phyloP scores from a whole-genome alignment of 805 yeast genomes.

The Candida adriatica region DNA sequence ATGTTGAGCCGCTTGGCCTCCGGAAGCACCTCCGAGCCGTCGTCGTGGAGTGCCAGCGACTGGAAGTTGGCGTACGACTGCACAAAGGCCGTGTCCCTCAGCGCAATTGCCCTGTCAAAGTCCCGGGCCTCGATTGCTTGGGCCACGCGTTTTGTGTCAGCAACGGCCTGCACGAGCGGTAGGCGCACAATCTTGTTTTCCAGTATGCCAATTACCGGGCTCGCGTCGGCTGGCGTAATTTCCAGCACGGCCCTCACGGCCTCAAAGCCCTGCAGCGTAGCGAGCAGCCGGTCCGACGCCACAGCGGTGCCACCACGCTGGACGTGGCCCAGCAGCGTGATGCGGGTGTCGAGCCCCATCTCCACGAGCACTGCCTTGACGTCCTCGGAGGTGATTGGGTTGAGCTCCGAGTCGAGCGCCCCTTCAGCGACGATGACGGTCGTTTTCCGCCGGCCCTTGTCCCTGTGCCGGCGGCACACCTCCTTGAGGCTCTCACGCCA shows the following conservation, averaged over 20 bases:
- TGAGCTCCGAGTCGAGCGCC: slow-evolving; percentile 76
- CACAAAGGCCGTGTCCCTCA: slow-evolving; percentile 83
- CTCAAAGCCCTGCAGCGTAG: slow-evolving; percentile 95
- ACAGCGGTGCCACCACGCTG: slow-evolving; percentile 99
- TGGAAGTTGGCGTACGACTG: slow-evolving; percentile 66
- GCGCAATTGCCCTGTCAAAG: slow-evolving; percentile 78
- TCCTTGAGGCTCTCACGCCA: slow-evolving; percentile 63
- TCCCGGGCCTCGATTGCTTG: slow-evolving; percentile 72
- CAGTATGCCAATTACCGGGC: slow-evolving; percentile 86
- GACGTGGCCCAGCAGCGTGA: slow-evolving; percentile 94
- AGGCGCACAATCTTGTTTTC: slow-evolving; percentile 83
- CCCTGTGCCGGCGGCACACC: slow-evolving; percentile 79
- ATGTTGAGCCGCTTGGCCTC: slow-evolving; percentile 56
- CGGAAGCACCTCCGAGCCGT: slow-evolving; percentile 55
- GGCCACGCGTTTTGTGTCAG: slow-evolving; percentile 83
- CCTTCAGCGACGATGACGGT: slow-evolving; percentile 98
- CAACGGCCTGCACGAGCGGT: slow-evolving; percentile 87
- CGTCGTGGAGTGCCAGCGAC: slow-evolving; percentile 1
- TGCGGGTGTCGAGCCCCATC: slow-evolving; percentile 87
- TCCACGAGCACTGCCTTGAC: slow-evolving; percentile 83
- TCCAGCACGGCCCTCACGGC: slow-evolving; percentile 92
- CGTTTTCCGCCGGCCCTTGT: slow-evolving; percentile 86
- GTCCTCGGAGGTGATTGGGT: slow-evolving; percentile 71
- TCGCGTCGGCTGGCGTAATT: slow-evolving; percentile 83
- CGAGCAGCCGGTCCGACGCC: slow-evolving; percentile 85